Conservation (phyloP, 106 monocot genomes). For the Dioscorea zingiberensis region DNA sequence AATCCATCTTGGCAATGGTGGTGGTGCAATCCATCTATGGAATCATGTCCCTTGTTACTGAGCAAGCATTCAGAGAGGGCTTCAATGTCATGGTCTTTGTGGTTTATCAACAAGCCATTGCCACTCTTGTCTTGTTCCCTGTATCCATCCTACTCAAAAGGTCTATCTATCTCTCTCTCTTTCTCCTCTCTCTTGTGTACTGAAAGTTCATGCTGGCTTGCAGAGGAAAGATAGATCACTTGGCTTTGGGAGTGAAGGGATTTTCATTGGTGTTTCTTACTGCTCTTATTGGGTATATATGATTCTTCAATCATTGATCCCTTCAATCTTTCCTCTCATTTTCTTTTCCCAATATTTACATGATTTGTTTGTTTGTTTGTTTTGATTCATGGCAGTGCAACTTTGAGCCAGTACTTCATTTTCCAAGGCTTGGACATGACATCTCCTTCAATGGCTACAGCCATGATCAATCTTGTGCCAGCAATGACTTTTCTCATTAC, state of each 20-base stretch:
- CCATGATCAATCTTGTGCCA: background rate
- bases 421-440: background rate
- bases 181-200: background rate
- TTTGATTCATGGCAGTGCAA: background rate
- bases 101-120: background rate
- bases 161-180: background rate
- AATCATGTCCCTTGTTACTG: background rate
- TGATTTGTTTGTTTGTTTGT: background rate
- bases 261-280: background rate
- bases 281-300: background rate
- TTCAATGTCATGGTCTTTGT: too few relatives aligned
- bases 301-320: too few relatives aligned
- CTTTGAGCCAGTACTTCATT: background rate
- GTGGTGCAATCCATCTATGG: background rate
- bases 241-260: background rate
- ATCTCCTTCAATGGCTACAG: constrained; percentile 5
- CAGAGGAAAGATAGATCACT: background rate
- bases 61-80: too few relatives aligned
- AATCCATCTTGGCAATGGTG: background rate
- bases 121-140: background rate
- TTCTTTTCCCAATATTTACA: background rate
- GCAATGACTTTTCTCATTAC: constrained; percentile 8
- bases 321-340: background rate
- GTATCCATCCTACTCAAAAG: too few relatives aligned
- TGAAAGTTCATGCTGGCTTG: background rate